Percentiles rank a stretch among this genome's conserved stretches.
Evolutionary conservation across 2,329 filamentous ascomycete species (phyloP).

Genomic region (Neonectria sp.): DNA sequence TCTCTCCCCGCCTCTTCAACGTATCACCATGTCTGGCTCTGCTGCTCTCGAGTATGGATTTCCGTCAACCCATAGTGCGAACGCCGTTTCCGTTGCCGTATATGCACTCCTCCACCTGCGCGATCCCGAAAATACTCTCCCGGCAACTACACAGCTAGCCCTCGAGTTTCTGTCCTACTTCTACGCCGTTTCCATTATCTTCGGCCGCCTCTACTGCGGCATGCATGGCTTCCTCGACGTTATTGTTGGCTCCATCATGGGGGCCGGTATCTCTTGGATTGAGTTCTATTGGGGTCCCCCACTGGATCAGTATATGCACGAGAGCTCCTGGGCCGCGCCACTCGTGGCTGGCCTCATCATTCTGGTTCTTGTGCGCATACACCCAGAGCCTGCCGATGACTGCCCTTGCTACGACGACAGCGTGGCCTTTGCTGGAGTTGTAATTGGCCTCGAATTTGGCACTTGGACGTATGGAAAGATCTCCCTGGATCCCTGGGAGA

Average conservation of each 20-base stretch:
- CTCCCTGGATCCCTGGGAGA: slow-evolving; percentile 59
- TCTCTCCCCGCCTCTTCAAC: slow-evolving; percentile 89
- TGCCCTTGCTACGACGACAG: slow-evolving; percentile 98
- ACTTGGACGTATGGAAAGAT: slow-evolving; percentile 85
- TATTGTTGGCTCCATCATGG: slow-evolving; percentile 82
- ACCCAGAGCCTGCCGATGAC: slow-evolving; percentile 96
- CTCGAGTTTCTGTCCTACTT: slow-evolving; percentile 83
- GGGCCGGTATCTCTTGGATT: slow-evolving; percentile 73
- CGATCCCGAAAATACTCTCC: slow-evolving; percentile 74
- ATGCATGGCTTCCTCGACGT: slow-evolving; percentile 99
- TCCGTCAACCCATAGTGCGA: slow-evolving; percentile 96
- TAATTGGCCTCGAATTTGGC: slow-evolving; percentile 87
- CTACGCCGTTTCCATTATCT: slow-evolving; percentile 89
- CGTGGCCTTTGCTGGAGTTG: slow-evolving; percentile 91
- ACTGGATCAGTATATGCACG: slow-evolving; percentile 80
- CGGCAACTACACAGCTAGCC: slow-evolving; percentile 69
- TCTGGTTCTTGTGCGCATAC: slow-evolving; percentile 85
- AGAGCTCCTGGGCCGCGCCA: slow-evolving; percentile 75
- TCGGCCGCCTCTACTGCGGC: slow-evolving; percentile 95
- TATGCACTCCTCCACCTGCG: slow-evolving; percentile 83
- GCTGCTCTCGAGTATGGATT: slow-evolving; percentile 97
- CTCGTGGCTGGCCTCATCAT: slow-evolving; percentile 76
- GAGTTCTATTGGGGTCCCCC: slow-evolving; percentile 73
- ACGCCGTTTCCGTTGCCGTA: slow-evolving; percentile 93
- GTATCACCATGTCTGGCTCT: slow-evolving; percentile 98